Evolutionary conservation across 306 rosid genomes (phyloP).

Genomic region (Benincasa hispida): DNA sequence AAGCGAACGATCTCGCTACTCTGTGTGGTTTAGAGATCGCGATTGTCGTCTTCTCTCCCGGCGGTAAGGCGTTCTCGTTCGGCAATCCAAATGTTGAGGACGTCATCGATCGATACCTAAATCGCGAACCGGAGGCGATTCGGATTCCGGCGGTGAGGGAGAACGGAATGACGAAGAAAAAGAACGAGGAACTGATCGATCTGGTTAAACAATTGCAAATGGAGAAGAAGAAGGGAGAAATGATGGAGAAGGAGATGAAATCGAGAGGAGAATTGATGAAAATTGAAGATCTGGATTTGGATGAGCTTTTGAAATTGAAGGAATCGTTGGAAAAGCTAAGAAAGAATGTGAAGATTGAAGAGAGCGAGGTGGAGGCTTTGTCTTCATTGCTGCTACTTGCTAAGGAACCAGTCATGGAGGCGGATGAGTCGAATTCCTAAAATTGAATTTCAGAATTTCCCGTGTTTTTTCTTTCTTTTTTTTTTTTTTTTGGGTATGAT

Average conservation of each 20-base stretch:
- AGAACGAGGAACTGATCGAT: conserved; percentile 11
- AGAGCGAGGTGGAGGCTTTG: conserved; percentile 29
- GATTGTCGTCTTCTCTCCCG: conserved; percentile 33
- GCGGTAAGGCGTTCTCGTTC: conserved; percentile 29
- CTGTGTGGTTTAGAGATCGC: conserved; percentile 31
- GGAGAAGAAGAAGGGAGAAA: conserved; percentile 21
- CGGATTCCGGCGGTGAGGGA: neutral
- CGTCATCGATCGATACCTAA: conserved; percentile 20
- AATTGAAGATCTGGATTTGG: neutral
- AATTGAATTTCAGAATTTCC: neutral
- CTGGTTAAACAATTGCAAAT: conserved; percentile 8
- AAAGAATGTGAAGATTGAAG: conserved; percentile 7
- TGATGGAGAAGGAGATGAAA: conserved; percentile 11
- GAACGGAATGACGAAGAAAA: neutral
- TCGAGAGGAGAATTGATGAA: neutral
- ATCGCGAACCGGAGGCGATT: neutral
- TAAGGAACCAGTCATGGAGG: neutral
- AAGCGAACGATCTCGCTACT: conserved; percentile 48
- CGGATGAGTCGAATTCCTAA: neutral
- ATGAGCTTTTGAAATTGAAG: conserved; percentile 13
- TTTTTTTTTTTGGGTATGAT: neutral
- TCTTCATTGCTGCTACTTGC: conserved; percentile 30
- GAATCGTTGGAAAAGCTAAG: conserved; percentile 4
- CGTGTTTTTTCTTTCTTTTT: neutral
- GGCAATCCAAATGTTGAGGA: conserved; percentile 35